These are phyloP conservation scores for Dipodascus geniculatus DNA, from an alignment of 805 yeast species.

Conservation along the genomic window DNA sequence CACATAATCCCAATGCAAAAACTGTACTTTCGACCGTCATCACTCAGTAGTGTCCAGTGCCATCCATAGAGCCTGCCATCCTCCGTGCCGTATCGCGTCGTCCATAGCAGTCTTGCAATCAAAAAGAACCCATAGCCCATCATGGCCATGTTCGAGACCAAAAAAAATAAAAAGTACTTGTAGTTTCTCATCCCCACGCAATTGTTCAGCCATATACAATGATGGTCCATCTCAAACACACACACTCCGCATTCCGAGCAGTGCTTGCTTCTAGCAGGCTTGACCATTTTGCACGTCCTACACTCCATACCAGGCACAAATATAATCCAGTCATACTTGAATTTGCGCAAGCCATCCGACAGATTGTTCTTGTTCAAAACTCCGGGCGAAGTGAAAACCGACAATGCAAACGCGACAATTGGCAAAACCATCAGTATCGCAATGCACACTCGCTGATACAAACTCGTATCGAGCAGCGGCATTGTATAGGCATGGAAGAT, in stretches of 20 bases:
- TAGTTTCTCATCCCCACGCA: slow-evolving; percentile 52
- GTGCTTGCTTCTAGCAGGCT: slow-evolving; percentile 53
- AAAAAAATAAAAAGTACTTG: slow-evolving; percentile 45
- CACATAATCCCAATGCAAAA: slow-evolving; percentile 33
- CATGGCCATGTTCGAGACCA: slow-evolving; percentile 36
- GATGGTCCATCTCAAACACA: slow-evolving; percentile 42
- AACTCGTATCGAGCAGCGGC: slow-evolving; percentile 3
- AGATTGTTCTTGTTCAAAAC: slow-evolving; percentile 20
- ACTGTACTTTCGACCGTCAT: not conserved
- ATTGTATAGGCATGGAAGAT: slow-evolving; percentile 11
- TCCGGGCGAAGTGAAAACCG: slow-evolving; percentile 30
- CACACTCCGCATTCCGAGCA: slow-evolving; percentile 42
- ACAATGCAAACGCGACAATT: slow-evolving; percentile 16
- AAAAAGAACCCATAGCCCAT: slow-evolving; percentile 34
- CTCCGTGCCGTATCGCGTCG: not conserved
- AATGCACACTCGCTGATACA: slow-evolving; percentile 7
- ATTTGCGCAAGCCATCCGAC: slow-evolving; percentile 15
- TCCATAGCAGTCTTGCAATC: not conserved
- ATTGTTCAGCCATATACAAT: slow-evolving; percentile 52
- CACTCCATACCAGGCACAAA: slow-evolving; percentile 38
- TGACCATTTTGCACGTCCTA: slow-evolving; percentile 35
- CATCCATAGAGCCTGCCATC: not conserved
- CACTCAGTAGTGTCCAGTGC: not conserved
- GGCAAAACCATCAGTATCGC: slow-evolving; percentile 16
- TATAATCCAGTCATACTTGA: slow-evolving; percentile 39